Evolutionary conservation across 805 yeast species (phyloP).

Genomic region (Starmerella bombi): DNA sequence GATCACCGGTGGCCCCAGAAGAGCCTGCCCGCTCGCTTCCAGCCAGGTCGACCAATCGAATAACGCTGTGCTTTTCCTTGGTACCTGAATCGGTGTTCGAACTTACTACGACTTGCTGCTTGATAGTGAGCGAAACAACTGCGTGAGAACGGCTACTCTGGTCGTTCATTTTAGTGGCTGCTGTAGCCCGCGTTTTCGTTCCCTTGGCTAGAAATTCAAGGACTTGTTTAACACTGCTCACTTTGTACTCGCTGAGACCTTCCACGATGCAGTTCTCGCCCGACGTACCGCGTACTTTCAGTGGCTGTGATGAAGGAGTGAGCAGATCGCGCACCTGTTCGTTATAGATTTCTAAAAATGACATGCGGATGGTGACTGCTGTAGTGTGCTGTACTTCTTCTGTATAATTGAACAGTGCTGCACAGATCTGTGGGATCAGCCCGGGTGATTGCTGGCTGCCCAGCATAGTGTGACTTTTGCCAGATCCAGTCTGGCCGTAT

Average conservation of each 20-base stretch:
- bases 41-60: slow-evolving; percentile 67
- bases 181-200: slow-evolving; percentile 46
- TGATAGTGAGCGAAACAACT: slow-evolving; percentile 48
- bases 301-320: slow-evolving; percentile 19
- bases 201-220: slow-evolving; percentile 38
- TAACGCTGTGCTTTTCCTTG: slow-evolving; percentile 42
- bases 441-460: slow-evolving; percentile 44
- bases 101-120: slow-evolving; percentile 37
- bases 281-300: slow-evolving; percentile 54
- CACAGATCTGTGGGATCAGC: slow-evolving; percentile 49
- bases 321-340: slow-evolving; percentile 61
- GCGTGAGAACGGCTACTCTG: slow-evolving; percentile 72
- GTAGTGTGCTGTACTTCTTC: slow-evolving; percentile 29
- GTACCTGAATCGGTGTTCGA: slow-evolving; percentile 22
- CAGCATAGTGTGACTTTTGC: slow-evolving; percentile 76
- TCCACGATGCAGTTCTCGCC: slow-evolving; percentile 62
- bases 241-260: slow-evolving; percentile 40
- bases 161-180: slow-evolving; percentile 60
- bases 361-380: slow-evolving; percentile 36
- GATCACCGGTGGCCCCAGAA: slow-evolving; percentile 42
- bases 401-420: slow-evolving; percentile 38
- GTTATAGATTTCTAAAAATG: slow-evolving; percentile 65
- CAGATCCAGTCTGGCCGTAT: slow-evolving; percentile 75
- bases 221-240: slow-evolving; percentile 40
- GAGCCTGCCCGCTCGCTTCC: slow-evolving; percentile 63